Conservation (phyloP, 768 basidiomycete genomes). For the Botryobasidium botryosum region DNA sequence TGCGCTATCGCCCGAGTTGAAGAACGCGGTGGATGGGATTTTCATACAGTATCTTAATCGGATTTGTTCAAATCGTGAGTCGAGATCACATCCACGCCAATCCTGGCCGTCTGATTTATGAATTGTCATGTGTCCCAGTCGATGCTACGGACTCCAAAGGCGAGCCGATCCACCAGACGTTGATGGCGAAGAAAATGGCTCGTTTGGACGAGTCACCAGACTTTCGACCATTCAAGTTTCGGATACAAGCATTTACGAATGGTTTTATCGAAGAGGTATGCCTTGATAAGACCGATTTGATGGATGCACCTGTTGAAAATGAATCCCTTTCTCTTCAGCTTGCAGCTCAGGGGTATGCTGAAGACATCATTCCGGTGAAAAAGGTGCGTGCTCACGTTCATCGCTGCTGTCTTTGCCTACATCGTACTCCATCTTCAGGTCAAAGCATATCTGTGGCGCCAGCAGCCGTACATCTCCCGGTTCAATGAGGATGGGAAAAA, state of each 20-base stretch:
- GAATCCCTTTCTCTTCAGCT: constrained; percentile 30
- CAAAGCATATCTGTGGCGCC: constrained; percentile 87
- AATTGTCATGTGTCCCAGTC: constrained; percentile 33
- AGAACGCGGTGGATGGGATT: constrained; percentile 68
- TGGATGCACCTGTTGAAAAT: neutral
- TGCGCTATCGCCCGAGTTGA: constrained; percentile 69
- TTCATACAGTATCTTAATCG: constrained; percentile 80
- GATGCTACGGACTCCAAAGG: constrained; percentile 89
- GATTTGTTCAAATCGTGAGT: constrained; percentile 78
- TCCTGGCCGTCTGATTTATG: neutral
- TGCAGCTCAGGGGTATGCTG: constrained; percentile 68
- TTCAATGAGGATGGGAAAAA: constrained; percentile 99
- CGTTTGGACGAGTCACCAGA: constrained; percentile 90
- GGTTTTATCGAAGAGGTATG: constrained; percentile 82
- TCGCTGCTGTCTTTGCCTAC: neutral
- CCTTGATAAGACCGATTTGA: neutral
- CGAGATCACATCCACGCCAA: neutral
- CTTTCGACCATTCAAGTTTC: constrained; percentile 97
- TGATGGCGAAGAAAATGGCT: constrained; percentile 89
- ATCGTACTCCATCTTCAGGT: constrained; percentile 40
- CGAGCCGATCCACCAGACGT: constrained; percentile 90
- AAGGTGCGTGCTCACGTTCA: constrained; percentile 38
- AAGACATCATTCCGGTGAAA: constrained; percentile 93
- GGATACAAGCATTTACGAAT: constrained; percentile 95
- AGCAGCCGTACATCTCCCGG: constrained; percentile 77